Evolutionary conservation across 495 filamentous ascomycete genomes (phyloP).

Genomic region (Pseudevernia furfuracea): DNA sequence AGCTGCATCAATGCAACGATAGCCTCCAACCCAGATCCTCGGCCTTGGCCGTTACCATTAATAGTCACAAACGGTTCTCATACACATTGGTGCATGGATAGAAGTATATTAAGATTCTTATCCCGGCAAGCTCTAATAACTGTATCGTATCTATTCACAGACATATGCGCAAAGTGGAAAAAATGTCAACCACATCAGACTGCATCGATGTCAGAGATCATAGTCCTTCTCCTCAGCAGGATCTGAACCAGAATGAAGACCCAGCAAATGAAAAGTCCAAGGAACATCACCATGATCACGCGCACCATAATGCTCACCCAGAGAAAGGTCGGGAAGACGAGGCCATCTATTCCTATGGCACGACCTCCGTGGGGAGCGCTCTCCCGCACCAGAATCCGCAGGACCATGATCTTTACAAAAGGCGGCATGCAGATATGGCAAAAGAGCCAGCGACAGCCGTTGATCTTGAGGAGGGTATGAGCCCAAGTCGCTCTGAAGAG

Average conservation of each 20-base stretch:
- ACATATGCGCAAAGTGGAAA: neutral
- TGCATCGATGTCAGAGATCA: slow-evolving; percentile 9
- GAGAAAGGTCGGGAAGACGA: slow-evolving; percentile 41
- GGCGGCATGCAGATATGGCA: slow-evolving; percentile 31
- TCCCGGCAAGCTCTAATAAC: neutral
- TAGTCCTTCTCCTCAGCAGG: slow-evolving; percentile 30
- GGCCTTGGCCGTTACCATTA: neutral
- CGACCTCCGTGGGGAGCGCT: slow-evolving; percentile 37
- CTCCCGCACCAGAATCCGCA: slow-evolving; percentile 38
- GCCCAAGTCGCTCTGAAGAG: slow-evolving; percentile 22
- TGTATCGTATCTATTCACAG: neutral
- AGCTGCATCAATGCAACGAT: too few species aligned
- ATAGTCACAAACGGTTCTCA: neutral
- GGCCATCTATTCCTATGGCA: slow-evolving; percentile 41
- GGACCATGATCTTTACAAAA: slow-evolving; percentile 30
- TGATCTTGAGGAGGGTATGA: slow-evolving; percentile 23
- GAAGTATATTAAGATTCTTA: neutral
- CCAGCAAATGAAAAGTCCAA: slow-evolving; percentile 36
- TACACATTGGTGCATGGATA: too few species aligned
- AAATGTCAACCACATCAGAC: slow-evolving; percentile 8
- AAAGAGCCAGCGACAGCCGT: slow-evolving; percentile 24
- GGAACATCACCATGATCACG: slow-evolving; percentile 47
- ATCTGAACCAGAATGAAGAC: slow-evolving; percentile 32
- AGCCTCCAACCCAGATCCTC: slow-evolving; percentile 10
- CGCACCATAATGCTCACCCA: slow-evolving; percentile 43